Conservation (phyloP, 495 filamentous ascomycete species). For the Neurospora cerealis region DNA sequence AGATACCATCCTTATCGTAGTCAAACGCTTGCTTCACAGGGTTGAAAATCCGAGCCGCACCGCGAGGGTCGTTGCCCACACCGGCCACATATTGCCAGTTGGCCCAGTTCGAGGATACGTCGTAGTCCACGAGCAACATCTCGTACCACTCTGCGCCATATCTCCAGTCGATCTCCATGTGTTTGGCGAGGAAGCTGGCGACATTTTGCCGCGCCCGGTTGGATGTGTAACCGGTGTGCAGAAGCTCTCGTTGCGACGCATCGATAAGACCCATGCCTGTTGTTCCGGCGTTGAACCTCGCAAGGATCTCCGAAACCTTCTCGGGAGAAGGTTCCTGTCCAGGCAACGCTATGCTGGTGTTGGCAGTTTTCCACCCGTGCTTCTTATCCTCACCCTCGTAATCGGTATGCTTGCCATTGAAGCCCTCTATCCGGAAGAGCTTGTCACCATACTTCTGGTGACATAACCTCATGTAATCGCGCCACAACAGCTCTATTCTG, state of each 20-base stretch:
- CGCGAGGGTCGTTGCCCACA: constrained; percentile 63
- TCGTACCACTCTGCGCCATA: constrained; percentile 74
- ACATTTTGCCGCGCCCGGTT: constrained; percentile 65
- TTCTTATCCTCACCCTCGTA: constrained; percentile 11
- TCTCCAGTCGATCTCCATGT: constrained; percentile 65
- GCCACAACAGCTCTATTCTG: constrained; percentile 63
- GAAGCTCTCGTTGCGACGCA: constrained; percentile 56
- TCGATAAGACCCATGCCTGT: constrained; percentile 65
- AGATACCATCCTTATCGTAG: constrained; percentile 56
- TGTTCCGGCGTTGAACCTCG: constrained; percentile 48
- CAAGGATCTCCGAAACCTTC: constrained; percentile 26
- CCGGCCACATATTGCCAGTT: constrained; percentile 71
- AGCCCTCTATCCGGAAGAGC: constrained; percentile 52
- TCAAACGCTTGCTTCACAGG: constrained; percentile 62
- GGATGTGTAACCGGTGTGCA: constrained; percentile 60
- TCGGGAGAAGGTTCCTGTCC: constrained; percentile 23
- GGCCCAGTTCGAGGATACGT: constrained; percentile 61
- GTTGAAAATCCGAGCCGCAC: constrained; percentile 58
- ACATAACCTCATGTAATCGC: constrained; percentile 67
- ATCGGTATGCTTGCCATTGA: constrained; percentile 32
- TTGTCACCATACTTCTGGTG: constrained; percentile 50
- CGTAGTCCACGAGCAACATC: constrained; percentile 57
- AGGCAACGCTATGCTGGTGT: constrained; percentile 4
- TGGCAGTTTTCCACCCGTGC: constrained; percentile 29
- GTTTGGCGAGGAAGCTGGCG: constrained; percentile 59